Base-by-base conservation (phyloP, 768 basidiomycete genomes). In the Atractiella rhizophila region DNA sequence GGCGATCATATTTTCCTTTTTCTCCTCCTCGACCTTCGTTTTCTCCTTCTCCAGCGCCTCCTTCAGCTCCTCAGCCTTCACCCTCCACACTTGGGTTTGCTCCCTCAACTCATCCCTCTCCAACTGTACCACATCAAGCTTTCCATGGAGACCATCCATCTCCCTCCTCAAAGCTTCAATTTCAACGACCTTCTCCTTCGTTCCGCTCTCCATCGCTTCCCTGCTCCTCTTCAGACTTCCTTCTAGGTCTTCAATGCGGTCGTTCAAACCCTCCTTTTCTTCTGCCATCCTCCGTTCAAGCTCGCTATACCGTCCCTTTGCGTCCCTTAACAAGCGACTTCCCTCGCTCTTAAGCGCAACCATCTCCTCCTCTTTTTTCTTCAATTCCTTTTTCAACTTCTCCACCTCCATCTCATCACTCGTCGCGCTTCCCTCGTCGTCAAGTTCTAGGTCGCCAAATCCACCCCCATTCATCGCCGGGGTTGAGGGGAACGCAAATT, bases 91-190 rank as follows among this genome's bases (percentile, higher is more conserved):
- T 48, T 82, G 76, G 0, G 83, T 73, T 57, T 94, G 85, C 38
- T 72, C 70, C 56, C 74, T 75, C 37, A 94, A 64, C 44, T 82
- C 76, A 52, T 96, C 86, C 24, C 86, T 66, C 59, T 94, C 85
- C 11, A 73, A 67, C 56, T 83, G 82, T 51, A 81, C 65, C 54
- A 80, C 78, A 3, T 73, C 64, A 39, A 82, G 64, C 28, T 77
- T 65, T 49, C 66, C 65, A 29, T 80, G 60, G 69, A 82, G 73
- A 60, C 82, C 81, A 50, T 82, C 77, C 44, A 47, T 32, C 40
- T 51, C 51, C 20, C 44, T 36, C 5, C 45, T 13, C n/a, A 49
- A 38, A 5, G 24, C 35, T 36, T 49, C 48, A 28, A 53, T 40
- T 21, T 47, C 48, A 19, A 28, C 18, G 9, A 46, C 45, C 11